Evolutionary conservation across 176 grass and related monocot species (phyloP).

Genomic region (Triticum urartu): DNA sequence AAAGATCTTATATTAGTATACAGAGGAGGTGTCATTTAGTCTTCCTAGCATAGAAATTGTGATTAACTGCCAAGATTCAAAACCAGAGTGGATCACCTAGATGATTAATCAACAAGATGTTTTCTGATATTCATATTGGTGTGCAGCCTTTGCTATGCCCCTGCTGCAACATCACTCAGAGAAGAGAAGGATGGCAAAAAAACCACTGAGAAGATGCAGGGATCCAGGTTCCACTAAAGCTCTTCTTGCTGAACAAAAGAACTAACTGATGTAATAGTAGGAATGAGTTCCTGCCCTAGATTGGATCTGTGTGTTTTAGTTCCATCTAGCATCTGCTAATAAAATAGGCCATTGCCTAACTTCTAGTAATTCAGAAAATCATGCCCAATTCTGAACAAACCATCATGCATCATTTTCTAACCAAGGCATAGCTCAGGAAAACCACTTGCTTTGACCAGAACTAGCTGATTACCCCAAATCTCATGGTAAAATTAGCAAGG

Average conservation of each 20-base stretch:
- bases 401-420: no score
- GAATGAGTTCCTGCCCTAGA: neutral
- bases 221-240: neutral
- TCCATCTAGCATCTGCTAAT: slow-evolving; percentile 1
- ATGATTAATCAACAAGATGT: no score
- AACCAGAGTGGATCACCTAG: no score
- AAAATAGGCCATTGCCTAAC: neutral
- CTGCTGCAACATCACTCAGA: neutral
- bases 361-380: neutral
- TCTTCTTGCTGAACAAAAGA: neutral
- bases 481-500: no score
- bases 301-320: neutral
- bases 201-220: neutral
- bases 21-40: no score
- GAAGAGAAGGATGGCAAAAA: neutral
- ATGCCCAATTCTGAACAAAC: no score
- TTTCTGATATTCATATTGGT: slow-evolving; percentile 9
- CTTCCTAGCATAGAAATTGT: no score
- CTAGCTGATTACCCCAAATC: no score
- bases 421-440: no score
- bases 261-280: neutral
- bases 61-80: slow-evolving; percentile 33
- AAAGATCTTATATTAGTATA: no score
- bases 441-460: no score
- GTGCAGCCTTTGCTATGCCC: neutral